These are phyloP conservation scores for Hemileccinum rubropunctum DNA, from an alignment of 768 basidiomycete species.

Conservation along the genomic window DNA sequence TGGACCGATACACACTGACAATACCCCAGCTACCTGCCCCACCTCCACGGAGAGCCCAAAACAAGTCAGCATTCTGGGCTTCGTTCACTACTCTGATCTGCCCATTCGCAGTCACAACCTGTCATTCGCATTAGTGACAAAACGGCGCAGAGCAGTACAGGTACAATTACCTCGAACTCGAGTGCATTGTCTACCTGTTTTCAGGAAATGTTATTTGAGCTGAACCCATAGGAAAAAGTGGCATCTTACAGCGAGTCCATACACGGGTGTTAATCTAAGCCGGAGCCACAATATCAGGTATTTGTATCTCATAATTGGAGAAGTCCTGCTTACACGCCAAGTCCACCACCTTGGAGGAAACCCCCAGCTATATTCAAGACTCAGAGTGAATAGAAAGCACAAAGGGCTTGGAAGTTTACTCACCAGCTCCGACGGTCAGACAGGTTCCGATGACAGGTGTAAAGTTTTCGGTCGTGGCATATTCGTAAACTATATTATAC, in stretches of 20 bases:
- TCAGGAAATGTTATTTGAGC: not conserved
- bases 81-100: constrained; percentile 38
- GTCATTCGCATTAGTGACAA: not conserved
- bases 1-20: constrained; percentile 26
- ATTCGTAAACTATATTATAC: constrained; percentile 15
- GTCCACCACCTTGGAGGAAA: constrained; percentile 50
- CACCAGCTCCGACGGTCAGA: constrained; percentile 20
- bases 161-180: constrained; percentile 33
- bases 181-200: constrained; percentile 44
- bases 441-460: constrained; percentile 18
- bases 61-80: constrained; percentile 43
- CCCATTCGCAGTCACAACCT: constrained; percentile 42
- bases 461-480: constrained; percentile 13
- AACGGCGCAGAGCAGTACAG: not conserved
- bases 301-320: not conserved
- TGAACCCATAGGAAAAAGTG: not conserved
- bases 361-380: constrained; percentile 38
- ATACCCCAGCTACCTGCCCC: constrained; percentile 53
- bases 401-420: not conserved
- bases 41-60: constrained; percentile 54
- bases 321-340: constrained; percentile 27
- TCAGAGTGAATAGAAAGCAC: not conserved
- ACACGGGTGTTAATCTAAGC: constrained; percentile 32
- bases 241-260: constrained; percentile 40
- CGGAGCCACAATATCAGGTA: not conserved